These are phyloP conservation scores for Saccharomycopsis fibuligera DNA, from an alignment of 805 yeast species.

Conservation along the genomic window DNA sequence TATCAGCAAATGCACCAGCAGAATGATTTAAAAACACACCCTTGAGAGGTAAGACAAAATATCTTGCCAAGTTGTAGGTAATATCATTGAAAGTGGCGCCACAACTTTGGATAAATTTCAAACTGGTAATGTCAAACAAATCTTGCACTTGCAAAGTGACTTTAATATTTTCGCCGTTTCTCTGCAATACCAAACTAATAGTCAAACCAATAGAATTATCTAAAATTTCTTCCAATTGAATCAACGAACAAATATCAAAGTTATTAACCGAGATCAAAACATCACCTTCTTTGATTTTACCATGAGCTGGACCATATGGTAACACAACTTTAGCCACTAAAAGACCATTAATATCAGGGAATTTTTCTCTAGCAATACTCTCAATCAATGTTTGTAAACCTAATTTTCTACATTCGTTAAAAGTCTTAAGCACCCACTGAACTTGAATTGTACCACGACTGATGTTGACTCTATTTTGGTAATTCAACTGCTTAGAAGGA, in stretches of 20 bases:
- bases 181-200: slow-evolving; percentile 20
- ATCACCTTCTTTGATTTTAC: slow-evolving; percentile 22
- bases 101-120: slow-evolving; percentile 20
- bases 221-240: slow-evolving; percentile 22
- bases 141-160: slow-evolving; percentile 20
- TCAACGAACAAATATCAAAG: slow-evolving; percentile 22
- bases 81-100: slow-evolving; percentile 23
- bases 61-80: slow-evolving; percentile 22
- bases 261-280: slow-evolving; percentile 22
- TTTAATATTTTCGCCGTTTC: slow-evolving; percentile 23
- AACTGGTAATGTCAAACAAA: slow-evolving; percentile 20
- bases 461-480: slow-evolving; percentile 20
- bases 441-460: slow-evolving; percentile 22
- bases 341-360: slow-evolving; percentile 23
- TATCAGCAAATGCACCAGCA: slow-evolving; percentile 20
- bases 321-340: slow-evolving; percentile 22
- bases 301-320: slow-evolving; percentile 22
- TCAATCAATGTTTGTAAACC: slow-evolving; percentile 22
- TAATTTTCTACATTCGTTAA: slow-evolving; percentile 22
- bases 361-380: slow-evolving; percentile 22
- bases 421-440: slow-evolving; percentile 22
- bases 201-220: slow-evolving; percentile 19
- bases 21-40: slow-evolving; percentile 21
- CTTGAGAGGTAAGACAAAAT: slow-evolving; percentile 20
- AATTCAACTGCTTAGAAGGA: slow-evolving; percentile 12